These are phyloP conservation scores for Prillingera fragicola DNA, from an alignment of 1,284 basidiomycete species.

Conservation along the genomic window DNA sequence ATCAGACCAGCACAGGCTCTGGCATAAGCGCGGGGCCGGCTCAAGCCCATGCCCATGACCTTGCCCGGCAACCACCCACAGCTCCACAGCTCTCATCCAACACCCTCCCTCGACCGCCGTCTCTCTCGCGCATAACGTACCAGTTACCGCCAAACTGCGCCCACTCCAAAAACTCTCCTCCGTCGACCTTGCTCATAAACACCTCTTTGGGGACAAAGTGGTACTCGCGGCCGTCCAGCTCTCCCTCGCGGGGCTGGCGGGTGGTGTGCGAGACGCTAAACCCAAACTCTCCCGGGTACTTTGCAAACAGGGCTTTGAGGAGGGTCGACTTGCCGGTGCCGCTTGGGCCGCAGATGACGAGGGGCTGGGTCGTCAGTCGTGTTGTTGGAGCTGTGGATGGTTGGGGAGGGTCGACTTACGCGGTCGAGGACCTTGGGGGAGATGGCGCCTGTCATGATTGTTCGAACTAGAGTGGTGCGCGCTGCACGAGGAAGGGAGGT, in stretches of 20 bases:
- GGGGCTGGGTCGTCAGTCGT: constrained; percentile 49
- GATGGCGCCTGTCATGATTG: constrained; percentile 5
- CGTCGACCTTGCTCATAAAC: constrained; percentile 52
- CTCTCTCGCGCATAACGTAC: constrained; percentile 44
- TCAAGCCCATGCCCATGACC: too few relatives aligned
- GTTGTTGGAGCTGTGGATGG: not conserved
- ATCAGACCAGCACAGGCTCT: not conserved
- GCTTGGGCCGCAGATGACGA: constrained; percentile 75
- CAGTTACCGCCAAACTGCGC: constrained; percentile 82
- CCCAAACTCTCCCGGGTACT: constrained; percentile 79
- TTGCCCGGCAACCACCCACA: not conserved
- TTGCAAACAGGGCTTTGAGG: constrained; percentile 73
- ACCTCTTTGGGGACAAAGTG: constrained; percentile 54
- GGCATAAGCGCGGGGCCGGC: too few relatives aligned
- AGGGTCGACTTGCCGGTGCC: constrained; percentile 95
- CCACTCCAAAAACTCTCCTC: constrained; percentile 58
- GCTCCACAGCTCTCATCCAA: not conserved
- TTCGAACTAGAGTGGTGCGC: not conserved
- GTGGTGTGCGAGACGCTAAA: constrained; percentile 98
- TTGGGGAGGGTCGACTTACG: constrained; percentile 1
- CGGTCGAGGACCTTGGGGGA: constrained; percentile 5
- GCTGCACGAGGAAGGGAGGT: not conserved
- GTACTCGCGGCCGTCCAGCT: constrained; percentile 64
- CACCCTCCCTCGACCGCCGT: not conserved
- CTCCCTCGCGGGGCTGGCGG: constrained; percentile 74